Conservation (phyloP, 2,329 filamentous ascomycete species). For the Ceratocystis destructans region DNA sequence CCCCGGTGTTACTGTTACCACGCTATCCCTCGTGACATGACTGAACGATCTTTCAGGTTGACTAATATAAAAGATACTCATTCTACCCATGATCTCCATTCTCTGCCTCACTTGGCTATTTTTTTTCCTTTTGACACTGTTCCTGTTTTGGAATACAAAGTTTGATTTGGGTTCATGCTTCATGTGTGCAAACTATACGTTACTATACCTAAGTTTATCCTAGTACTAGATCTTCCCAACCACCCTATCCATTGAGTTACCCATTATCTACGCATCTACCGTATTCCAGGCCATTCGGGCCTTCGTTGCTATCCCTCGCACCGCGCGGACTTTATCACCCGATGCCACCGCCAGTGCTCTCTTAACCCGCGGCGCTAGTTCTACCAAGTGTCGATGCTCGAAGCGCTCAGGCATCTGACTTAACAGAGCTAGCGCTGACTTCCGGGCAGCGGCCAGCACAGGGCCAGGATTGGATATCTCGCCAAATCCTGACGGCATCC, state of each 20-base stretch:
- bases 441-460: conserved; percentile 3
- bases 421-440: conserved; percentile 29
- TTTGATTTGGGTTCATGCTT: too few species aligned
- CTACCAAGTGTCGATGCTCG: conserved; percentile 34
- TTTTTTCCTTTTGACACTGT: too few species aligned
- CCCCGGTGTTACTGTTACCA: background rate
- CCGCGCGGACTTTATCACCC: conserved; percentile 40
- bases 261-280: conserved; percentile 20
- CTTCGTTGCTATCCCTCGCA: conserved; percentile 36
- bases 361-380: conserved; percentile 33
- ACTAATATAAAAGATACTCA: too few species aligned
- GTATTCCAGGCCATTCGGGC: conserved; percentile 38
- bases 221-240: background rate
- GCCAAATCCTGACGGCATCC: conserved; percentile 24
- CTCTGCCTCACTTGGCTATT: too few species aligned
- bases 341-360: conserved; percentile 38
- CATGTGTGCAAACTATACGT: too few species aligned
- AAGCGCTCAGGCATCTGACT: conserved; percentile 35
- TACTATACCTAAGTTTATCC: too few species aligned
- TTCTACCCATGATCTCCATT: too few species aligned
- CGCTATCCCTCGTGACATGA: too few species aligned
- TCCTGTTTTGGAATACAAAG: too few species aligned
- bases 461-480: background rate
- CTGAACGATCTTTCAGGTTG: too few species aligned
- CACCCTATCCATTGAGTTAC: conserved; percentile 23